phyloP scores from a whole-genome alignment of 2,329 filamentous ascomycete species.

The Neoscytalidium dimidiatum region DNA sequence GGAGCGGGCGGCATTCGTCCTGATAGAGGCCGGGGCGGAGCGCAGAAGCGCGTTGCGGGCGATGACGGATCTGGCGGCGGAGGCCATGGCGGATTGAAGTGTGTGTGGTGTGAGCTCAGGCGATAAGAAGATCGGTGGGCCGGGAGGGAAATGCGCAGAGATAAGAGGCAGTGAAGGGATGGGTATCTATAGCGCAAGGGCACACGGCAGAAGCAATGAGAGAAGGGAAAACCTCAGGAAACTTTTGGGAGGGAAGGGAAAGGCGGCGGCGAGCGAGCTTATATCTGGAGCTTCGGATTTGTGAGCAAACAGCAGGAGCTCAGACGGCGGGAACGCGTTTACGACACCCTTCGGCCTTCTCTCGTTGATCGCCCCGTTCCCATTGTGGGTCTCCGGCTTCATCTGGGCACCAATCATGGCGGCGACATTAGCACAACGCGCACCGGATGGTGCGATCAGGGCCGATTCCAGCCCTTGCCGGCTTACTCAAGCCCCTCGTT shows the following conservation, averaged over 20 bases:
- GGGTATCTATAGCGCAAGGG: constrained; percentile 1
- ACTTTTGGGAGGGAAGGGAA: background rate
- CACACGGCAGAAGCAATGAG: background rate
- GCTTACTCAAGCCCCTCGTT: constrained; percentile 3
- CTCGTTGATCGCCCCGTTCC: background rate
- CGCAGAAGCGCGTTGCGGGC: constrained; percentile 34
- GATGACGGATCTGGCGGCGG: constrained; percentile 16
- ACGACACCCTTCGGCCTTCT: constrained; percentile 3
- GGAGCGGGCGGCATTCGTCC: constrained; percentile 51
- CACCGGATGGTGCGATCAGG: constrained; percentile 9
- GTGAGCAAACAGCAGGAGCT: background rate
- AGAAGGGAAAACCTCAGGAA: background rate
- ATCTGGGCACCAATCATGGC: constrained; percentile 15
- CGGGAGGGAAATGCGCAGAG: background rate
- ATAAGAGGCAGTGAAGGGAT: constrained; percentile 1
- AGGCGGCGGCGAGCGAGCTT: constrained; percentile 8
- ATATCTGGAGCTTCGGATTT: constrained; percentile 6
- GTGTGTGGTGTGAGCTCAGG: background rate
- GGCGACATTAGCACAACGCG: background rate
- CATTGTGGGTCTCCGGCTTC: constrained; percentile 6
- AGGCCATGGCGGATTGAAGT: constrained; percentile 5
- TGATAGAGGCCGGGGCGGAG: constrained; percentile 49
- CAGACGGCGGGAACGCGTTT: background rate
- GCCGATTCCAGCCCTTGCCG: constrained; percentile 12
- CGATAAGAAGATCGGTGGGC: background rate